Percentiles rank a stretch among this genome's conserved stretches.
These are phyloP conservation scores for Blastomyces emzantsi DNA, from an alignment of 2,329 filamentous ascomycete genomes.

Conservation along the genomic window DNA sequence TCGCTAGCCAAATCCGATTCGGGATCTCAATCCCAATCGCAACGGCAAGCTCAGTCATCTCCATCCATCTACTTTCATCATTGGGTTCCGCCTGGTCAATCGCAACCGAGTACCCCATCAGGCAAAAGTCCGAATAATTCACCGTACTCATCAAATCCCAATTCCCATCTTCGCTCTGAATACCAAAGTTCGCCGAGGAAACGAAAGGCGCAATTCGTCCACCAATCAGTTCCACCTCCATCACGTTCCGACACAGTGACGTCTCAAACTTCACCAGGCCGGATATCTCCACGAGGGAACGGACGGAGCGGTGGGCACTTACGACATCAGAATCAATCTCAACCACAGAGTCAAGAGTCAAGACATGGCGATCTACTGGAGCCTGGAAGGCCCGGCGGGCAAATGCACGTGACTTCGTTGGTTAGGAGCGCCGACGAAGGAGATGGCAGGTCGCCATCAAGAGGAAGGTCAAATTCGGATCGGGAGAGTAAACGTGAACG, in stretches of 20 bases:
- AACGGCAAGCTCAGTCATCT: constrained; percentile 53
- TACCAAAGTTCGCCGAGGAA: constrained; percentile 73
- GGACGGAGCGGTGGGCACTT: constrained; percentile 51
- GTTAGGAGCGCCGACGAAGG: neutral
- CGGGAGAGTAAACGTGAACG: neutral
- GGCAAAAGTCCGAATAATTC: constrained; percentile 55
- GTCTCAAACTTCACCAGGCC: constrained; percentile 43
- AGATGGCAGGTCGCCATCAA: neutral
- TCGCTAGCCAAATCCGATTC: constrained; percentile 43
- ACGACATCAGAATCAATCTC: constrained; percentile 57
- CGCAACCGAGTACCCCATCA: constrained; percentile 63
- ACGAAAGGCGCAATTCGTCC: constrained; percentile 59
- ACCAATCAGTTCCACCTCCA: constrained; percentile 44
- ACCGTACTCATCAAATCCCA: constrained; percentile 37
- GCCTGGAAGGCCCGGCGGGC: constrained; percentile 4
- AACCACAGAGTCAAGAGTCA: constrained; percentile 31
- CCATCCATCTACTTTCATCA: constrained; percentile 84
- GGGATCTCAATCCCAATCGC: constrained; percentile 27
- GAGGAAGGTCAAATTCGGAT: constrained; percentile 1
- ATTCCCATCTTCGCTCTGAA: constrained; percentile 46
- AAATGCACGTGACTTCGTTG: constrained; percentile 9
- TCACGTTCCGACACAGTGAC: constrained; percentile 43
- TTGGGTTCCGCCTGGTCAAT: constrained; percentile 72
- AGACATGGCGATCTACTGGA: constrained; percentile 6
- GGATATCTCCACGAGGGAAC: constrained; percentile 44